Base-by-base conservation (phyloP, 805 yeast genomes). In the Naumovozyma dairenensis region DNA sequence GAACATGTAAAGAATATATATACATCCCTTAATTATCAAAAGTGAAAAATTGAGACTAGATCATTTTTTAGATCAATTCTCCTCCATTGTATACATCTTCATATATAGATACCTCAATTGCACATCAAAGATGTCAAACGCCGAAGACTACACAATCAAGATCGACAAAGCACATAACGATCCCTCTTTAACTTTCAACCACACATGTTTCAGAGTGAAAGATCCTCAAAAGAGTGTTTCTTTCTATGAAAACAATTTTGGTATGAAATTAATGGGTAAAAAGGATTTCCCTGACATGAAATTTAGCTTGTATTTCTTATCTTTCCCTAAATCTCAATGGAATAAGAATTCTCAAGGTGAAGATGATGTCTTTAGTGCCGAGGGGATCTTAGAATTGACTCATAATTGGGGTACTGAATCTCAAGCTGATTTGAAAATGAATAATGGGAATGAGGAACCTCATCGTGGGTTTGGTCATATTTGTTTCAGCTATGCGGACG, bases 381-480 rank as follows among this genome's bases (percentile, higher is more conserved):
- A 40, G 6, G 97, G 97, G 35, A 71, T 89, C 14, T 67, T 89
- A 38, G 96, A 86, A 58, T 69, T 89, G 49, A 74, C 86, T 43
- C 93, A 85, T 61, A 72, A 78, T 50, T 76, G 81, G 62, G 92
- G 89, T 8, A 66, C 77, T 30, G 82, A 80, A 59, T 58, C 57
- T 37, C 77, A 75, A 43, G 59, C 65, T 2, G 55, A 61, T 6
- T 85, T 66, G 61, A 66, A 59, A 39, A 58, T 80, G 31, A 80
- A 73, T 62, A 80, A 79, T 52, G 98, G 98, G 39, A 89, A 92
- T 55, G 74, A 68, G 6, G 85, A 79, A 34, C 89, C 93, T 25
- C 66, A 74, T 56, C 72, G 89, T 45, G 97, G 98, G 0, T 89
- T 87, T 53, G 98, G 98, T 16, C 98, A 89, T 60, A 76, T 86